phyloP scores from a whole-genome alignment of 352 stramenopile genomes.

The Aphanomyces euteiches region DNA sequence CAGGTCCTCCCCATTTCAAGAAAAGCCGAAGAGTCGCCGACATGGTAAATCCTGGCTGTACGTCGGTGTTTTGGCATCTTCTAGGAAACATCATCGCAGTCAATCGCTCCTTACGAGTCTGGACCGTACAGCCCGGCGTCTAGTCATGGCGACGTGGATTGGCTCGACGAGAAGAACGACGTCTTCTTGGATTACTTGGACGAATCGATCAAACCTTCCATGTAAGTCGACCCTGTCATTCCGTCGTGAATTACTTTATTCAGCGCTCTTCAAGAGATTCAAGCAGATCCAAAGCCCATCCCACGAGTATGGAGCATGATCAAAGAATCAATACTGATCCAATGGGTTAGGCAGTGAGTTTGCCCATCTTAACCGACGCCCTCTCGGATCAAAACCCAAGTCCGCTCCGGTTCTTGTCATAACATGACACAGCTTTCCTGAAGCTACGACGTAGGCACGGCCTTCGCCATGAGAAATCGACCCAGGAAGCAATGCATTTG shows the following conservation, averaged over 20 bases:
- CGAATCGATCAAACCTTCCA: background rate
- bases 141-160: background rate
- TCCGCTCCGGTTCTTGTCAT: too few species aligned
- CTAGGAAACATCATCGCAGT: too few species aligned
- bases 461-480: background rate
- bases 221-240: background rate
- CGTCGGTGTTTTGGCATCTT: too few species aligned
- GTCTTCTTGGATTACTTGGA: slow-evolving; percentile 24
- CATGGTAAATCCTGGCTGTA: too few species aligned
- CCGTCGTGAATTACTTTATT: background rate
- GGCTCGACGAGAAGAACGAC: slow-evolving; percentile 16
- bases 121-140: too few species aligned
- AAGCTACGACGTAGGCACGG: background rate
- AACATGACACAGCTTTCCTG: background rate
- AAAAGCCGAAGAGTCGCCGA: too few species aligned
- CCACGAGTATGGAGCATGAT: background rate
- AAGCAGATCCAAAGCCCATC: background rate
- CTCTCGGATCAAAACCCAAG: background rate
- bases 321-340: background rate
- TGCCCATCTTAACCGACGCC: background rate
- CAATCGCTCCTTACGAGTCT: too few species aligned
- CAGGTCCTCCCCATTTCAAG: too few species aligned
- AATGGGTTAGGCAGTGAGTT: slow-evolving; percentile 6
- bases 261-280: background rate
- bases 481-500: background rate